Conservation (phyloP, 2,329 filamentous ascomycete genomes). For the Fusarium nelsonii region DNA sequence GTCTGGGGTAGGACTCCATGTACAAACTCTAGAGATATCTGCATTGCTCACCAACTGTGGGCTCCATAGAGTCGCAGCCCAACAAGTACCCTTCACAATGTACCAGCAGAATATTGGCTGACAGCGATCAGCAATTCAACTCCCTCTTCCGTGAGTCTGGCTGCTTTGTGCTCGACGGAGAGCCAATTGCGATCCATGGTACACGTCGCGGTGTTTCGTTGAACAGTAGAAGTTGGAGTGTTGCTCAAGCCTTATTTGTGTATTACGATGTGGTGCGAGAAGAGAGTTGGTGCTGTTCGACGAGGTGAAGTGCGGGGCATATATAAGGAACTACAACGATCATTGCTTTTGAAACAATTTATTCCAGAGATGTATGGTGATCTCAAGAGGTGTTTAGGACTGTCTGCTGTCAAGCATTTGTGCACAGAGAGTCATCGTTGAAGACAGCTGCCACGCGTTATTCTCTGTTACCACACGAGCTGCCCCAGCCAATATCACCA, state of each 20-base stretch:
- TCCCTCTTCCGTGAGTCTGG: neutral
- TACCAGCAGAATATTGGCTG: neutral
- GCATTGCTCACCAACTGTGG: neutral
- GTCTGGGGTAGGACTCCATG: neutral
- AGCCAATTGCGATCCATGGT: neutral
- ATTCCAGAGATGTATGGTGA: neutral
- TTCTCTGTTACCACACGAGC: neutral
- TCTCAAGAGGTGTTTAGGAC: too few species aligned
- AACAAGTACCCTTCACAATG: neutral
- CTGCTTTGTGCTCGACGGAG: neutral
- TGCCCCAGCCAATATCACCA: fast-evolving
- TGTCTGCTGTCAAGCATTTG: too few species aligned
- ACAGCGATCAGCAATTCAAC: neutral
- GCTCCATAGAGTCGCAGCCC: neutral
- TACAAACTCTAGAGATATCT: fast-evolving
- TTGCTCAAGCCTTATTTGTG: conserved; percentile 21
- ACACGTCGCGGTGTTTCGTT: conserved; percentile 1
- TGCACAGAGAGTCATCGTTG: too few species aligned
- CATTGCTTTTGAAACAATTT: neutral
- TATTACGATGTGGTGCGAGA: neutral
- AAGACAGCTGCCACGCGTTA: neutral
- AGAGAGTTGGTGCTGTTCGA: neutral
- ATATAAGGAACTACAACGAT: neutral
- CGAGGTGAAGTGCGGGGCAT: neutral
- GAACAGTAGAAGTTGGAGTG: conserved; percentile 4